phyloP scores from a whole-genome alignment of 23 red algal genomes.

The Cyanidioschyzon merolae region DNA sequence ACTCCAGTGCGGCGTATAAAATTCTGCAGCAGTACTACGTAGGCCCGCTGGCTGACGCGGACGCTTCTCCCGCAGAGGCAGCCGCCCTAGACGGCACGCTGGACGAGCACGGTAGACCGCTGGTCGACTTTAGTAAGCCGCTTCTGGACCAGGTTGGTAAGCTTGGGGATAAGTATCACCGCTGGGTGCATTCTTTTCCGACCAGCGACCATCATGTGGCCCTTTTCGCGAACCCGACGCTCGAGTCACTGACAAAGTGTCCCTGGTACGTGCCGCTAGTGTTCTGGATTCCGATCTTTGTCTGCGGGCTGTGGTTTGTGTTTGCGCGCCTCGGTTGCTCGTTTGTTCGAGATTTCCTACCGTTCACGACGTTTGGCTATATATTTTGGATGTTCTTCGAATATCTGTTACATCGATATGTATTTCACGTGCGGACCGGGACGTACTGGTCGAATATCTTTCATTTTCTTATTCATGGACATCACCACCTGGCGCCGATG shows the following conservation, averaged over 20 bases:
- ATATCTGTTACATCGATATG: conserved; percentile 74
- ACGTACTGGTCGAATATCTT: conserved; percentile 81
- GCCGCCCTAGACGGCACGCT: conserved; percentile 35
- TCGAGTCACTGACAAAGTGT: conserved; percentile 87
- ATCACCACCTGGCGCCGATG: conserved; percentile 96
- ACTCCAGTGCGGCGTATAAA: conserved; percentile 61
- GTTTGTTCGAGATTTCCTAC: neutral
- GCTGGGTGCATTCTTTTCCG: conserved; percentile 92
- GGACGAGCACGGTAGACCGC: conserved; percentile 34
- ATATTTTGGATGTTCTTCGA: conserved; percentile 83
- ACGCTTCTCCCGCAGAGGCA: neutral
- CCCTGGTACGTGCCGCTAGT: conserved; percentile 93
- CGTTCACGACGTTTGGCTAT: conserved; percentile 23
- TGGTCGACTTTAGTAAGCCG: conserved; percentile 72
- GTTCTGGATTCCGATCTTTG: conserved; percentile 74
- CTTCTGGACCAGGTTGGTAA: conserved; percentile 83
- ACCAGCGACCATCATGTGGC: conserved; percentile 79
- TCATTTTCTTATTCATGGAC: conserved; percentile 95
- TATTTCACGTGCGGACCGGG: conserved; percentile 56
- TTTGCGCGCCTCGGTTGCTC: neutral
- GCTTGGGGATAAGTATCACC: conserved; percentile 73
- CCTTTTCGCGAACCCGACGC: conserved; percentile 61
- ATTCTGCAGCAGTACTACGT: conserved; percentile 59
- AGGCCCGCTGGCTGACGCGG: conserved; percentile 31
- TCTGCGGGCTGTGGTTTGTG: conserved; percentile 19